phyloP scores from a whole-genome alignment of 169 alveolate species.

The Plasmodium billcollinsi region DNA sequence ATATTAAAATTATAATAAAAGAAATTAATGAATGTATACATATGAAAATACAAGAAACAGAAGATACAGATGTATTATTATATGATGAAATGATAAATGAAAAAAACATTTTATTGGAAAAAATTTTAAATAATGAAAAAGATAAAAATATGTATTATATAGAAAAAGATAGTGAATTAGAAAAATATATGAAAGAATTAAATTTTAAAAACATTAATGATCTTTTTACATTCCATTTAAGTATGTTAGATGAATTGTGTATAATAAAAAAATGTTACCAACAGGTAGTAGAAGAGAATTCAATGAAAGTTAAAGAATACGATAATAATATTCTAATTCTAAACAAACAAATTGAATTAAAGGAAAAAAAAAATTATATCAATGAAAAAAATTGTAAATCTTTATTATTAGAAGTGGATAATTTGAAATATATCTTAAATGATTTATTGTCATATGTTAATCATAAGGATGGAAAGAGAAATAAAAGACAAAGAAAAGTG shows the following conservation, averaged over 20 bases:
- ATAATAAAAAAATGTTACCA: conserved; percentile 1
- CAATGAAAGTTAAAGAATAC: conserved; percentile 29
- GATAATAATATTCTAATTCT: conserved; percentile 17
- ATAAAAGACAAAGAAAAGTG: background rate
- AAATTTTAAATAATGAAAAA: conserved; percentile 1
- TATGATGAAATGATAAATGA: conserved; percentile 32
- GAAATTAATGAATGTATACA: conserved; percentile 22
- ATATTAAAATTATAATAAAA: conserved; percentile 12
- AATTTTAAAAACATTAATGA: conserved; percentile 35
- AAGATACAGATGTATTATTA: conserved; percentile 6
- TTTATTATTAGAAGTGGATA: conserved; percentile 35
- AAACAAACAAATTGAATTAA: conserved; percentile 3
- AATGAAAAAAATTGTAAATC: conserved; percentile 46
- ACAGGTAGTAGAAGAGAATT: conserved; percentile 7
- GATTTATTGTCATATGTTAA: conserved; percentile 32
- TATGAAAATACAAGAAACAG: background rate
- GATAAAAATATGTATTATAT: background rate
- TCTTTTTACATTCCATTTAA: conserved; percentile 27
- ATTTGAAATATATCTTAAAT: conserved; percentile 42
- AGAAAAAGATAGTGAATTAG: conserved; percentile 7
- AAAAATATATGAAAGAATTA: conserved; percentile 37
- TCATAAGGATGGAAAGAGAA: background rate
- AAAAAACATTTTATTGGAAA: conserved; percentile 23
- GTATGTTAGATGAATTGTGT: conserved; percentile 15
- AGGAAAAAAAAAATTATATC: conserved; percentile 17